These are phyloP conservation scores for Fonsecaea pedrosoi DNA, from an alignment of 2,329 filamentous ascomycete species.

Conservation along the genomic window DNA sequence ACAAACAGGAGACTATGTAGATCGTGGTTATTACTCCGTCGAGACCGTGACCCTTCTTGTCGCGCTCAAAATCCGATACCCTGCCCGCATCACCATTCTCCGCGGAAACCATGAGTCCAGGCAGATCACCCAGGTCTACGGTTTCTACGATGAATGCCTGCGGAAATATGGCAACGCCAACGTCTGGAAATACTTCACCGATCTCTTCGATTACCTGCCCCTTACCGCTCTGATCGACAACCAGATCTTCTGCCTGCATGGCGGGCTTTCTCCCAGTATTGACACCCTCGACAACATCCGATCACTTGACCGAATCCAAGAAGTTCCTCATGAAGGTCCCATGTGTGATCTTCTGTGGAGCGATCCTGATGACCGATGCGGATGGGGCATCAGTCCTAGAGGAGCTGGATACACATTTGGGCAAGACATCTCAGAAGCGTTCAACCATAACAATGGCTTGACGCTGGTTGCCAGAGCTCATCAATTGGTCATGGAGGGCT, in stretches of 20 bases:
- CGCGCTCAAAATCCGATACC: constrained; percentile 96
- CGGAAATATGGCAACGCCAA: constrained; percentile 99
- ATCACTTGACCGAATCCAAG: constrained; percentile 93
- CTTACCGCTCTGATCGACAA: constrained; percentile 97
- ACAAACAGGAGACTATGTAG: constrained; percentile 86
- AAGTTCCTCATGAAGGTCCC: constrained; percentile 96
- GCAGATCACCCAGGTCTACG: constrained; percentile 98
- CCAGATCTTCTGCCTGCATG: constrained; percentile 98
- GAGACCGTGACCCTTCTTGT: constrained; percentile 97
- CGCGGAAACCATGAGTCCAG: constrained; percentile 98
- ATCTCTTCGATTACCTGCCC: constrained; percentile 97
- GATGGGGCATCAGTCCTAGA: constrained; percentile 94
- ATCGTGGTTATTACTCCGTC: constrained; percentile 98
- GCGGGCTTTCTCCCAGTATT: constrained; percentile 93
- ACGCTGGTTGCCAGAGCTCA: constrained; percentile 95
- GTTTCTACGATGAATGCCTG: constrained; percentile 98
- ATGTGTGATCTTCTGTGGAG: constrained; percentile 99
- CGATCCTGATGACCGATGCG: constrained; percentile 94
- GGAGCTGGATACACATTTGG: constrained; percentile 95
- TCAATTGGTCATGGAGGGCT: constrained; percentile 99
- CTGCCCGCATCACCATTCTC: constrained; percentile 95
- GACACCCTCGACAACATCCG: constrained; percentile 95
- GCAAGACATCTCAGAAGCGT: constrained; percentile 97
- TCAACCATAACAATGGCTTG: constrained; percentile 98
- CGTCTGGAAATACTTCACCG: constrained; percentile 99